Base-by-base conservation (phyloP, 164 flowering plant species). In the Sedum album region DNA sequence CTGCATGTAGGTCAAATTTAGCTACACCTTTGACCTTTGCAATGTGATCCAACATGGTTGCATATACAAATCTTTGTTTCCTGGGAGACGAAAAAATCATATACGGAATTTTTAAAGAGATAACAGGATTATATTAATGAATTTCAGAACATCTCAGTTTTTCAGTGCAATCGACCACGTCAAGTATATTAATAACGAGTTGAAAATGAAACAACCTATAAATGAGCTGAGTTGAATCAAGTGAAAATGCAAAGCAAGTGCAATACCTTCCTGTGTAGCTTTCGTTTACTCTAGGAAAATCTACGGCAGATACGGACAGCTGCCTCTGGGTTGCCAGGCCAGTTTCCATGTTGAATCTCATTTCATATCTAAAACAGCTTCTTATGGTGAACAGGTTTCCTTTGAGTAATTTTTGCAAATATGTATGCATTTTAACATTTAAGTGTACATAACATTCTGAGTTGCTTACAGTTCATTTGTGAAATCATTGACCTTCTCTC, bases 251-350 rank as follows among this genome's bases (percentile, higher is more conserved):
- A n/a, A n/a, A n/a, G n/a, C n/a, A n/a, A 36, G 28, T 35, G 14
- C 46, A 35, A 64, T 70, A 91, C 99, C 96, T 85, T 72, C 99
- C 94, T 70, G 91, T 90, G 81, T 88, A 91, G 80, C 81, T 75
- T 74, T 91, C 97, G 71, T 94, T 94, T 39, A 94, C 76, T 76
- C 92, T 79, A 15, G 99, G 97, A 72, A 94, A 91, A 78, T 94
- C 99, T 41, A 94, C 92, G 72, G 96, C 81, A 70, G 96, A 60
- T 25, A 51, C 92, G 39, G 97, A 94, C 38, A 94, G 80, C 74
- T 82, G 83, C 76, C 73, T 90, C 75, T 94, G 96, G 7, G 92
- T 78, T 49, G 99, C 99, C 49, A 69, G 64, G 63, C 99, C 99
- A 71, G 84, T 82, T 84, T 88, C 77, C 84, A 94, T 75, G 77